A percentile compares a stretch with the other conserved stretches of the same genome.
These are phyloP conservation scores for Tillandsia leiboldiana DNA, from an alignment of 176 grass and related monocot species.

Conservation along the genomic window DNA sequence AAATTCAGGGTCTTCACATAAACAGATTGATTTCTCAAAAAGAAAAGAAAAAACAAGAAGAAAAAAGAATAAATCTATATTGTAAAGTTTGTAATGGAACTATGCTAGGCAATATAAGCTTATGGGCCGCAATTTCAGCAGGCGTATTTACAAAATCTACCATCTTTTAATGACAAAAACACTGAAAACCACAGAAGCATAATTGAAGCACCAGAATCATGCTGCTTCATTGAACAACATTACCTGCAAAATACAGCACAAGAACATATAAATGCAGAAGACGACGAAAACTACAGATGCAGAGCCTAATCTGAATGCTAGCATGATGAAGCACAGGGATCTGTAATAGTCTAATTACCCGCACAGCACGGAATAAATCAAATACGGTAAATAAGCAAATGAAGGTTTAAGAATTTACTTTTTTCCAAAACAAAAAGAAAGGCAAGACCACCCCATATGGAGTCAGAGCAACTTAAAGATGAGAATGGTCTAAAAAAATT, in stretches of 20 bases:
- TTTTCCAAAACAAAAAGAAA: too few relatives aligned
- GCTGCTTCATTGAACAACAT: conserved; percentile 48
- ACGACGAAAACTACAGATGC: too few relatives aligned
- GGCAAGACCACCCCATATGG: too few relatives aligned
- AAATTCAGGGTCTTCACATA: not conserved
- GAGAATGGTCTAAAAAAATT: too few relatives aligned
- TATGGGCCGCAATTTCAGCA: conserved; percentile 3
- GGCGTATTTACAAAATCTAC: conserved; percentile 27
- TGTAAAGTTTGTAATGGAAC: not conserved
- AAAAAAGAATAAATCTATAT: not conserved
- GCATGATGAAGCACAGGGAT: too few relatives aligned
- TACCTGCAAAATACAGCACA: conserved; percentile 17
- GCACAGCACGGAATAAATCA: too few relatives aligned
- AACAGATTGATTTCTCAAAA: not conserved
- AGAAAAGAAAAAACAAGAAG: not conserved
- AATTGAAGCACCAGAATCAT: conserved; percentile 19
- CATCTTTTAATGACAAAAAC: not conserved
- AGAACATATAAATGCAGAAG: too few relatives aligned
- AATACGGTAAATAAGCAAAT: too few relatives aligned
- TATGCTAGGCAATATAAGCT: not conserved
- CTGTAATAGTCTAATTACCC: too few relatives aligned
- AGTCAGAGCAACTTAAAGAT: too few relatives aligned
- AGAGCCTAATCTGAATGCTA: too few relatives aligned
- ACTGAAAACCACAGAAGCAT: conserved; percentile 9
- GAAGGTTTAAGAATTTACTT: too few relatives aligned